These are phyloP conservation scores for Globisporangium abappressorium DNA, from an alignment of 352 stramenopile genomes.

Conservation along the genomic window DNA sequence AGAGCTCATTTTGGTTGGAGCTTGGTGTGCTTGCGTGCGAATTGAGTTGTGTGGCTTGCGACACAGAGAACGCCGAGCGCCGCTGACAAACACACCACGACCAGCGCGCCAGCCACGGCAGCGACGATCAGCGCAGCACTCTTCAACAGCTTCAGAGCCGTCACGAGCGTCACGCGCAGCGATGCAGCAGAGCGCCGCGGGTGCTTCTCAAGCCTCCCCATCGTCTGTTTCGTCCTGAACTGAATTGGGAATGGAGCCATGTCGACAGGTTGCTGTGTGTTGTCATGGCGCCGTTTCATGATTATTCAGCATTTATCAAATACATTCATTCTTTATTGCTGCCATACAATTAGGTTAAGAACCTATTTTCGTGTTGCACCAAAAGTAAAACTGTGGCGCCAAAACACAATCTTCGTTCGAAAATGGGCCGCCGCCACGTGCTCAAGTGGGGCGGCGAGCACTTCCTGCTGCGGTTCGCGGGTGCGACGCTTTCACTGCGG, in stretches of 20 bases:
- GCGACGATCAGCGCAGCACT: constrained; percentile 10
- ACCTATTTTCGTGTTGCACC: not conserved
- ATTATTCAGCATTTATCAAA: not conserved
- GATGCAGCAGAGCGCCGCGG: not conserved
- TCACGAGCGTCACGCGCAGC: not conserved
- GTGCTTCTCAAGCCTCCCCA: not conserved
- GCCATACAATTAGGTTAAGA: not conserved
- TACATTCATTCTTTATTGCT: not conserved
- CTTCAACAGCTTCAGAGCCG: constrained; percentile 16
- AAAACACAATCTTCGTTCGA: constrained; percentile 1
- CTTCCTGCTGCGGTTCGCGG: constrained; percentile 14
- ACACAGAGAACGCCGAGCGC: not conserved
- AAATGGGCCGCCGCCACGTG: not conserved
- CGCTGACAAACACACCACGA: not conserved
- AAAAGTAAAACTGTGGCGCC: not conserved
- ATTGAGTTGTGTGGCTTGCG: no score
- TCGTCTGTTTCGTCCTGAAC: not conserved
- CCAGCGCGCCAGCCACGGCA: not conserved
- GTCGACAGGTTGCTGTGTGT: not conserved
- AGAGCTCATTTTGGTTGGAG: no score
- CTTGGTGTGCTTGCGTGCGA: no score
- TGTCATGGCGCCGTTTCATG: not conserved
- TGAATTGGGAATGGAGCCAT: not conserved
- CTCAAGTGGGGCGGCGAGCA: constrained; percentile 13
- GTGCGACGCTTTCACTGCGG: constrained; percentile 14